Evolutionary conservation across 2,329 filamentous ascomycete species (phyloP), one percentile per base, ranked within the genome.

Genomic region (Fusarium guadeloupense): DNA sequence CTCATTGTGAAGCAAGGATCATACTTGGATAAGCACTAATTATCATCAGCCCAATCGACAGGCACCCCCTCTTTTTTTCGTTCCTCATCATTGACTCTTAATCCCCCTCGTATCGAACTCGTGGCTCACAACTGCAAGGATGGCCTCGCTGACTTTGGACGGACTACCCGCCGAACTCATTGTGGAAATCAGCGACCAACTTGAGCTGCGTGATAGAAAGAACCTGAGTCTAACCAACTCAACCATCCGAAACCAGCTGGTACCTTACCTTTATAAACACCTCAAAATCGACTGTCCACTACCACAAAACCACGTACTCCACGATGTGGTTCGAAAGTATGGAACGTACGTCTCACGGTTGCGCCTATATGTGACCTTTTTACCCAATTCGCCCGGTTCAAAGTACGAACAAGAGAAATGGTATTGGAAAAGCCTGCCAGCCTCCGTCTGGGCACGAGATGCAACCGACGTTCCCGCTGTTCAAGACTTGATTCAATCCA

Each of bases 371-470:
- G 34, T 59, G 2, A 19, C 14, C 13, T 57, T 39, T 12, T 57
- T n/a, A 12, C 54, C 38, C 8, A 28, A 42, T n/a, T 17, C 21
- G 8, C n/a, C 31, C 1, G 20, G 33, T 3, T 47, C 38, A 9
- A 12, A 10, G 8, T 13, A 3, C 6, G 33, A 30, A 4, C 14
- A 30, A 28, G 20, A 31, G 16, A 12, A 10, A 19, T 16, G 42
- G 37, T 26, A 41, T 33, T 25, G 37, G 34, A n/a, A n/a, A 13
- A 25, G 9, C 0, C 47, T 31, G 6, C 58, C 59, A 0, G 42
- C 30, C 6, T 62, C 58, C 13, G 53, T 59, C 17, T 59, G 58
- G 58, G 47, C 58, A 2, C 30, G 46, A 9, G 17, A 42, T 17
- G 33, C 16, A 16, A 12, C 23, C 14, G 43, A 59, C 10, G 20